Conservation (phyloP, 805 yeast genomes). For the Yarrowia sp. region DNA sequence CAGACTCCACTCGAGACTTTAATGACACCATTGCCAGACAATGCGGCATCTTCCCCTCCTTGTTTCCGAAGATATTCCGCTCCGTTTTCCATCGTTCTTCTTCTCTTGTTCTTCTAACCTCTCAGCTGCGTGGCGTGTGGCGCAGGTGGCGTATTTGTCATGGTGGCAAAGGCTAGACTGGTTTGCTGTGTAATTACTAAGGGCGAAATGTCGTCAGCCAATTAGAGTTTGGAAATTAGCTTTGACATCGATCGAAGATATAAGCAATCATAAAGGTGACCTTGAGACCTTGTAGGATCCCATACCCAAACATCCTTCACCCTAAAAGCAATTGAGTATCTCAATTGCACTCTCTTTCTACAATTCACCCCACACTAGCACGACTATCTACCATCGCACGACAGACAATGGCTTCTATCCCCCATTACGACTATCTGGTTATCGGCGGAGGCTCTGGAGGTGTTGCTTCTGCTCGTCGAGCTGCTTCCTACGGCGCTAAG, state of each 20-base stretch:
- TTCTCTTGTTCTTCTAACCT: not conserved
- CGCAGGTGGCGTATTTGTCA: constrained; percentile 24
- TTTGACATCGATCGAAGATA: not conserved
- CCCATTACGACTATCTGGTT: constrained; percentile 86
- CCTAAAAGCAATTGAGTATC: not conserved
- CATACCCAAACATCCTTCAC: not conserved
- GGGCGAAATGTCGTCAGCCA: not conserved
- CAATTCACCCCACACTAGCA: constrained; percentile 15
- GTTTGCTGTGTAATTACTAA: constrained; percentile 22
- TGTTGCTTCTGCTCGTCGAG: constrained; percentile 97
- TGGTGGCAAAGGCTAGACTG: constrained; percentile 7
- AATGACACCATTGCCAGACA: too few species aligned
- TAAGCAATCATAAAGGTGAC: not conserved
- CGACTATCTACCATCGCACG: constrained; percentile 38
- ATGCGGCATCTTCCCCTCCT: too few species aligned
- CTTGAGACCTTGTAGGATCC: constrained; percentile 2
- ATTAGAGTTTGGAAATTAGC: not conserved
- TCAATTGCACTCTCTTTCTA: constrained; percentile 11
- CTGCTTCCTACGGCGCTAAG: constrained; percentile 89
- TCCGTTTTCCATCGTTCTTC: too few species aligned
- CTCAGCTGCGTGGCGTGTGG: constrained; percentile 13
- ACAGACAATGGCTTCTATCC: constrained; percentile 57
- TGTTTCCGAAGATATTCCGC: too few species aligned
- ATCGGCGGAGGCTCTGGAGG: constrained; percentile 99
- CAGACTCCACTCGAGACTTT: too few species aligned